Evolutionary conservation across 768 basidiomycete genomes (phyloP), one percentile per base, ranked within the genome.

Genomic region (Macrolepiota fuliginosa): DNA sequence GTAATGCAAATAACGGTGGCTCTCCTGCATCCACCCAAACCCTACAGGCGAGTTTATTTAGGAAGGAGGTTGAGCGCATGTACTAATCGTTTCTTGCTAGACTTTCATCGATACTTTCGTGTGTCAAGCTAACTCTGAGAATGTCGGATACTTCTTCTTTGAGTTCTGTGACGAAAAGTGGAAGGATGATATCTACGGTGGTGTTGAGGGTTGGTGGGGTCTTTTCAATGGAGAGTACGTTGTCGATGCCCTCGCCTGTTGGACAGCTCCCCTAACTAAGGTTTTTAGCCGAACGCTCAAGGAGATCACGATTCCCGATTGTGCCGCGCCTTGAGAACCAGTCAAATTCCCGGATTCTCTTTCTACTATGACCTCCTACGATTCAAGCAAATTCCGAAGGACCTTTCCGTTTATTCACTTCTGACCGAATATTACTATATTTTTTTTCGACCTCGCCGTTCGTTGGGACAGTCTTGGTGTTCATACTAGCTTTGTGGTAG

Each of bases 101-200:
- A 83, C 74, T 22, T 98, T 93, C 81, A 69, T 99, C 45, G 82
- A 98, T 68, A 85, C 82, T 0, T 99, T 93, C 66, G 87, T 95
- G n/a, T 99, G 96, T 69, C 81, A 86, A 69, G 91, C 95, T 1
- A 97, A 94, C 72, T 53, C 69, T 22, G 88, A 91, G 61, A 81
- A 81, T 19, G 88, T 92, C 11, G 79, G 85, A 11, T 96, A 96
- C 76, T 96, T 94, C 81, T 95, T 83, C 78, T 93, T 93, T 57
- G 91, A 90, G 82, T 85, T 85, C 50, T 85, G 86, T 65, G 93
- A 96, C 67, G 91, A 94, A 72, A 72, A 80, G 56, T 95, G 92
- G 93, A 93, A 88, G 83, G 82, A 83, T 67, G 65, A 63, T 1
- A 68, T 79, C 65, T 96, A 81, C 67, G 93, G 93, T 65, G 94